Base-by-base conservation (phyloP, 1,284 basidiomycete genomes). In the Vanrija humicola region DNA sequence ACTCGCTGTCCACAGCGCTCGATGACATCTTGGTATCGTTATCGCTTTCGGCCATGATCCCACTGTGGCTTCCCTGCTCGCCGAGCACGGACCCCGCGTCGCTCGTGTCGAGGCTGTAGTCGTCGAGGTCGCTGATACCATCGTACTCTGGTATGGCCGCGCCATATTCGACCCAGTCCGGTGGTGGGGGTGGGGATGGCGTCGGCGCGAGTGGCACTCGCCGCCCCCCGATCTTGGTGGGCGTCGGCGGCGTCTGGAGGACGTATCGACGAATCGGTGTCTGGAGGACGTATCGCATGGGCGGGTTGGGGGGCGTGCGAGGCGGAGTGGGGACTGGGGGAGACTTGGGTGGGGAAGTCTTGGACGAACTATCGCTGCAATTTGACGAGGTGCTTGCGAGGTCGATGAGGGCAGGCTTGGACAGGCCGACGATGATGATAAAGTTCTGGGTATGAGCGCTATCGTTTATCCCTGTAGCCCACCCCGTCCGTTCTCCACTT, bases 101-200 rank as follows among this genome's bases (percentile, higher is more conserved):
- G 28, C 16, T 19, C 34, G 34, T 54, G 40, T 34, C 23, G 18
- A 54, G 44, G 25, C 52, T 54, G n/a, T 52, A 44, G 9, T 43
- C 15, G 16, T 50, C 43, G 18, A 49, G n/a, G 18, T 39, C 19
- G 9, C 46, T n/a, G 5, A 34, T 34, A 10, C 49, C 51, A 15
- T 55, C 52, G 19, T 51, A 40, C 25, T 42, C 56, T 5, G 26
- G 26, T 1, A 58, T 26, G 2, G 56, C 52, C 1, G 48, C 43
- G 7, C 52, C 51, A 49, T 58, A 58, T 14, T 39, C 56, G 8
- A 54, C 43, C 52, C 52, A 58, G 52, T 51, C 45, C 1, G 40
- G n/a, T 4, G 19, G n/a, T 7, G 46, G 43, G 1, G 19, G n/a
- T 12, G 46, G 38, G 9, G 43, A 3, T 2, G n/a, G 23, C 0